These are phyloP conservation scores for Huntiella decipiens DNA, from an alignment of 2,329 filamentous ascomycete species.

Conservation along the genomic window DNA sequence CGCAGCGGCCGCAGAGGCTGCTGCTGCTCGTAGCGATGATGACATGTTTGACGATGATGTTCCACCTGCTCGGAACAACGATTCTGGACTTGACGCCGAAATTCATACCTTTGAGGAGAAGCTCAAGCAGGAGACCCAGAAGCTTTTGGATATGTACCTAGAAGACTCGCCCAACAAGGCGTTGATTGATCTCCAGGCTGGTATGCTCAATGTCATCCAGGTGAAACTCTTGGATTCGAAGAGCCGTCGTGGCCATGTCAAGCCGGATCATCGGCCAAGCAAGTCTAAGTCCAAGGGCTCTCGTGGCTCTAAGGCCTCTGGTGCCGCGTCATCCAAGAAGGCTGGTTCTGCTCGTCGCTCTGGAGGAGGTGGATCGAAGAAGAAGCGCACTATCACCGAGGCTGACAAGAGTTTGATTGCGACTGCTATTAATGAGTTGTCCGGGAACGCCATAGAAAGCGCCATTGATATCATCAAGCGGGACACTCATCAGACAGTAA, in stretches of 20 bases:
- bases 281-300: conserved; percentile 36
- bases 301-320: conserved; percentile 18
- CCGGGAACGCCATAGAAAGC: conserved; percentile 55
- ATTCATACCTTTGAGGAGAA: conserved; percentile 35
- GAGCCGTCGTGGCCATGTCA: conserved; percentile 35
- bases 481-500: conserved; percentile 59
- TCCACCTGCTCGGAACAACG: conserved; percentile 18
- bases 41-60: conserved; percentile 49
- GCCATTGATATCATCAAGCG: conserved; percentile 81
- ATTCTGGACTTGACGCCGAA: conserved; percentile 23
- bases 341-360: conserved; percentile 19
- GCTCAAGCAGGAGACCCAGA: conserved; percentile 35
- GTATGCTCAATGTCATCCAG: conserved; percentile 46
- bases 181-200: conserved; percentile 37
- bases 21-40: conserved; percentile 48
- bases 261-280: conserved; percentile 35
- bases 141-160: conserved; percentile 35
- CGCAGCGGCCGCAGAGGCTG: conserved; percentile 34
- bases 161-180: conserved; percentile 31
- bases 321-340: conserved; percentile 24
- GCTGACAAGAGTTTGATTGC: conserved; percentile 86
- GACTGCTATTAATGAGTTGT: conserved; percentile 62
- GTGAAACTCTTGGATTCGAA: conserved; percentile 58
- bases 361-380: conserved; percentile 23
- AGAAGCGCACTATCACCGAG: conserved; percentile 42